Evolutionary conservation across 1,139 yeast species (phyloP), one percentile per base, ranked within the genome.

Genomic region (Eremothecium coryli): DNA sequence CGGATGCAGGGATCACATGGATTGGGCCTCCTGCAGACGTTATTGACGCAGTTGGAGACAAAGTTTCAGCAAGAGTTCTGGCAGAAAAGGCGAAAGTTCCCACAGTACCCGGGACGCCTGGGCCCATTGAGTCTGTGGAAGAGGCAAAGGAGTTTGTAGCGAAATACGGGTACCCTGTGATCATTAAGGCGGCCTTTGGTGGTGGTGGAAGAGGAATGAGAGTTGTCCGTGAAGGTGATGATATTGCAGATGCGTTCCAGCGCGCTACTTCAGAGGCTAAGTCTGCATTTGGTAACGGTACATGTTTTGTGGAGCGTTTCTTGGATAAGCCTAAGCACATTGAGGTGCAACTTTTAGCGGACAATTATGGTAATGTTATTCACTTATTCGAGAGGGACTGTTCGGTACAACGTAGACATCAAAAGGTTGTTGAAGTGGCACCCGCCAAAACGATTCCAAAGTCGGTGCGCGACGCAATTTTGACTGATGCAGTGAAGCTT

Each of bases 191-290:
- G 29, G 98, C 98, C 29, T 90, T 82, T 58, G 98, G 99, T 61
- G 98, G 98, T 66, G 98, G 98, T 70, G 98, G 99, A 56, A 79
- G 98, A 65, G 98, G 98, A 70, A 90, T 90, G 98, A 79, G 98
- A 67, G 97, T 90, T 35, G 98, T 93, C 33, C 73, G 93, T 57
- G 96, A 90, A 61, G 97, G 96, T 50, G 98, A 90, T 49, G 86
- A 80, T 57, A 76, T 90, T 43, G 78, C 61, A 35, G 97, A 90
- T 60, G 97, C 97, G 24, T 90, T 90, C 66, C 68, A 71, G 54
- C 79, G 98, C 64, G 98, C 98, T 29, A 76, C 82, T 27, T 81
- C 94, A 25, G 98, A 93, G 67, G 98, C 98, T 39, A 71, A 77
- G 56, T 73, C 95, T 29, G 80, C 98, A 10, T 90, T 90, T 51